Percentiles rank a stretch among this genome's conserved stretches.
Evolutionary conservation across 805 yeast species (phyloP).

Genomic region (Metschnikowia gelsemii): DNA sequence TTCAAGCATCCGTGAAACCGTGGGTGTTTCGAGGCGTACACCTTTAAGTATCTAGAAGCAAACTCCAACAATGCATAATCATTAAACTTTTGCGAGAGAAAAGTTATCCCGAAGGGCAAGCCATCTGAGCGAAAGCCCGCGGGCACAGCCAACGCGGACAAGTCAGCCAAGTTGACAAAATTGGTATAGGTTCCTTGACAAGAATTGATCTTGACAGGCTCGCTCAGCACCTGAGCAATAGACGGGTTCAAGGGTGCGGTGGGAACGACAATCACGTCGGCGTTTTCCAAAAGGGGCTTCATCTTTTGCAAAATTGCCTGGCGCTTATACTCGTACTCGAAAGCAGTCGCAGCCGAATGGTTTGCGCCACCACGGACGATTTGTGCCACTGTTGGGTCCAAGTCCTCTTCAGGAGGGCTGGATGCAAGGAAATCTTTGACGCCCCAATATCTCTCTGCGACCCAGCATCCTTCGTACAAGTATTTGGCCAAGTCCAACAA

Average conservation of each 20-base stretch:
- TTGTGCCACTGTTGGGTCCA: slow-evolving; percentile 80
- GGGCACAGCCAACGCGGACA: slow-evolving; percentile 90
- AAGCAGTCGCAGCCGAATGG: slow-evolving; percentile 79
- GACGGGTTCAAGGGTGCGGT: slow-evolving; percentile 93
- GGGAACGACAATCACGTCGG: slow-evolving; percentile 84
- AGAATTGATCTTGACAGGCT: slow-evolving; percentile 83
- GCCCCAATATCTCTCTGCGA: slow-evolving; percentile 89
- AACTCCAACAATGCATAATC: slow-evolving; percentile 87
- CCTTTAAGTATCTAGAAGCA: slow-evolving; percentile 67
- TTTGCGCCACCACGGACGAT: slow-evolving; percentile 79
- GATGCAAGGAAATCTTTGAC: slow-evolving; percentile 67
- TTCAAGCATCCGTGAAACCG: slow-evolving; percentile 59
- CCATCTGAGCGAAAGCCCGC: slow-evolving; percentile 84
- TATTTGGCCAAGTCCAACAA: slow-evolving; percentile 80
- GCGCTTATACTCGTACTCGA: slow-evolving; percentile 83
- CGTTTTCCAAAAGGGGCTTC: slow-evolving; percentile 48
- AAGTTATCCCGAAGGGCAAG: slow-evolving; percentile 85
- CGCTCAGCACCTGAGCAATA: slow-evolving; percentile 64
- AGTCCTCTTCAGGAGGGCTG: slow-evolving; percentile 63
- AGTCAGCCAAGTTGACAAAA: slow-evolving; percentile 90
- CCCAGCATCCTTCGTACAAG: slow-evolving; percentile 98
- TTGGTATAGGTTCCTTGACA: slow-evolving; percentile 98
- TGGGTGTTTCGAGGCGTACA: slow-evolving; percentile 40
- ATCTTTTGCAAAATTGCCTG: slow-evolving; percentile 73
- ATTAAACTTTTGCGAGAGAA: slow-evolving; percentile 76